Percentiles rank a stretch among this genome's conserved stretches.
Conservation (phyloP, 1,284 basidiomycete species). For the Grifola frondosa region DNA sequence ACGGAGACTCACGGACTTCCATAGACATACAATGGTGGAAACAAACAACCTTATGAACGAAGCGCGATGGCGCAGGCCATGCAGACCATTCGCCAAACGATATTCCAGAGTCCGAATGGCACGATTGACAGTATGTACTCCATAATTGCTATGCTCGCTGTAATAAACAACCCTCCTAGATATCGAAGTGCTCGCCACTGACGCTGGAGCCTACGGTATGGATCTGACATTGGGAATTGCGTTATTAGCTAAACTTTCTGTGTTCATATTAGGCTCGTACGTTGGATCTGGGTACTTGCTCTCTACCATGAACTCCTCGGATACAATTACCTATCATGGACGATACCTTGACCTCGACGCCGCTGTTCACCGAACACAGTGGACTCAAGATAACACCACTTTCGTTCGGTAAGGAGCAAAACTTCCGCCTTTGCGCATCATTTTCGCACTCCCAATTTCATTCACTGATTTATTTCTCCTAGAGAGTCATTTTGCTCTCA, state of each 20-base stretch:
- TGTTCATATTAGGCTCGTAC: conserved; percentile 55
- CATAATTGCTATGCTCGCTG: not conserved
- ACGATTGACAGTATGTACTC: conserved; percentile 52
- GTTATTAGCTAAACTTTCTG: not conserved
- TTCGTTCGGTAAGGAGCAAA: conserved; percentile 55
- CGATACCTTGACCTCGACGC: conserved; percentile 72
- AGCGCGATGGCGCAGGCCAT: conserved; percentile 47
- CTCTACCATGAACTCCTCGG: conserved; percentile 45
- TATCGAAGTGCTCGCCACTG: conserved; percentile 50
- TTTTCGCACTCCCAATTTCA: not conserved
- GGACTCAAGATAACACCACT: conserved; percentile 49
- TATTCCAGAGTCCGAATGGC: conserved; percentile 59
- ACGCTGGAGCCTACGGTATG: conserved; percentile 62
- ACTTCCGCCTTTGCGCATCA: not conserved
- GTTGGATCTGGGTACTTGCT: conserved; percentile 64
- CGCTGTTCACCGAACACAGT: conserved; percentile 54
- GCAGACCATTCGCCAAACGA: conserved; percentile 51
- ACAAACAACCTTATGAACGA: conserved; percentile 50
- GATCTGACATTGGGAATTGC: not conserved
- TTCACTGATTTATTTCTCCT: conserved; percentile 2
- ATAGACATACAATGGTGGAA: conserved; percentile 71
- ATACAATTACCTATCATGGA: conserved; percentile 46
- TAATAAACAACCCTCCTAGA: conserved; percentile 37
- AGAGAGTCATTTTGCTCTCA: conserved; percentile 73
- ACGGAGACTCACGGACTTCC: no score